Conservation (phyloP, 164 flowering plant genomes). For the Sextonia rubra region DNA sequence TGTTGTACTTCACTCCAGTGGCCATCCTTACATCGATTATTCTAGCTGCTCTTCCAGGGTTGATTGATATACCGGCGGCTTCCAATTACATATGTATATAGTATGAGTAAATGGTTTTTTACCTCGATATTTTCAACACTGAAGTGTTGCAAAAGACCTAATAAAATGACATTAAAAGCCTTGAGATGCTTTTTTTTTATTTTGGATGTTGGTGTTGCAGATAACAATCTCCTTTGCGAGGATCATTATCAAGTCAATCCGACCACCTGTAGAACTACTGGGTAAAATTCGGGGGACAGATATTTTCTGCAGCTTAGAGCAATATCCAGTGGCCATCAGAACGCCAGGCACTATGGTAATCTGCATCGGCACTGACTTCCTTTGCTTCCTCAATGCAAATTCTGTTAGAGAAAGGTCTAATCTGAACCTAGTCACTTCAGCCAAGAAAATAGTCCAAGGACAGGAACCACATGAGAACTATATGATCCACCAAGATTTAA, state of each 20-base stretch:
- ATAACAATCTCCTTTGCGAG: slow-evolving; percentile 64
- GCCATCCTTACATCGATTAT: slow-evolving; percentile 81
- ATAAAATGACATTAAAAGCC: no score
- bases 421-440: not conserved
- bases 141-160: no score
- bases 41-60: slow-evolving; percentile 75
- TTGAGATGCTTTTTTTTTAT: no score
- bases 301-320: slow-evolving; percentile 42
- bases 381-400: slow-evolving; percentile 85
- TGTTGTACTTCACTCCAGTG: slow-evolving; percentile 76
- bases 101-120: not conserved
- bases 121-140: no score
- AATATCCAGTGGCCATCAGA: slow-evolving; percentile 55
- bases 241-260: slow-evolving; percentile 44
- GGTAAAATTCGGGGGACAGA: slow-evolving; percentile 70
- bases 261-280: slow-evolving; percentile 48
- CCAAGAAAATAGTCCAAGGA: not conserved
- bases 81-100: not conserved
- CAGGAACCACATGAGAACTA: no score
- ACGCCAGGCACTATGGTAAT: slow-evolving; percentile 38
- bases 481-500: no score
- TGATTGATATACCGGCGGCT: slow-evolving; percentile 61
- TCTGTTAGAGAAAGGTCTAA: slow-evolving; percentile 60
- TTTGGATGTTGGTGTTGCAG: slow-evolving; percentile 23
- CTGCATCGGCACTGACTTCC: slow-evolving; percentile 45